Conservation (phyloP, 257 asterid genomes). For the Primulina tabacum region DNA sequence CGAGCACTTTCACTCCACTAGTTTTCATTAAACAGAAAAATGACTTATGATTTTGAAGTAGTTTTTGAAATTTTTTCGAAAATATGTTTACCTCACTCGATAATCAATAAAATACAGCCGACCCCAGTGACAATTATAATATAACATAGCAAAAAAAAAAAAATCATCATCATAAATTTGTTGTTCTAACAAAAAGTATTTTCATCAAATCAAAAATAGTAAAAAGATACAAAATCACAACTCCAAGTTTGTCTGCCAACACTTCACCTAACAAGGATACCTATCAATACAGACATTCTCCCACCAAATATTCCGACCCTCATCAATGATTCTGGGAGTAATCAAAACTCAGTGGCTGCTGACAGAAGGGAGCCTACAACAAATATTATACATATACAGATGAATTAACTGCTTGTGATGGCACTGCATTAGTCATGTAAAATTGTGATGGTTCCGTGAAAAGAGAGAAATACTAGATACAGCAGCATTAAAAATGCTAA, state of each 20-base stretch:
- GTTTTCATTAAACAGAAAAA: not conserved
- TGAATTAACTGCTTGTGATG: not conserved
- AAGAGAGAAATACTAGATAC: not conserved
- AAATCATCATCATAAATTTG: not conserved
- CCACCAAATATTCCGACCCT: slow-evolving; percentile 23
- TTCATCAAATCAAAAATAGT: slow-evolving; percentile 1
- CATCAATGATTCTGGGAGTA: slow-evolving; percentile 56
- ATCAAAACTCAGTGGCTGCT: slow-evolving; percentile 91
- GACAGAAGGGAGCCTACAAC: slow-evolving; percentile 75
- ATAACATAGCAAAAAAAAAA: not conserved
- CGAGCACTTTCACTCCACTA: too few species aligned
- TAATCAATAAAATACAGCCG: not conserved
- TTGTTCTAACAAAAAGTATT: slow-evolving; percentile 1
- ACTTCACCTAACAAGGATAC: slow-evolving; percentile 32
- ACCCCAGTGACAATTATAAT: not conserved
- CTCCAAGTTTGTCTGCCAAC: slow-evolving; percentile 27
- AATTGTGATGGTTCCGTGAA: not conserved
- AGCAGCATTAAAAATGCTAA: too few species aligned
- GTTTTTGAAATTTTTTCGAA: too few species aligned
- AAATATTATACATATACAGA: not conserved
- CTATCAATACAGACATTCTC: slow-evolving; percentile 28
- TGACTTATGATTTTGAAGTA: too few species aligned
- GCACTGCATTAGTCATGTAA: not conserved
- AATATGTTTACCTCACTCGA: too few species aligned
- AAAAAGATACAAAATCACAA: slow-evolving; percentile 30